These are phyloP conservation scores for Xylariaceae sp. DNA, from an alignment of 2,329 filamentous ascomycete genomes.

Conservation along the genomic window DNA sequence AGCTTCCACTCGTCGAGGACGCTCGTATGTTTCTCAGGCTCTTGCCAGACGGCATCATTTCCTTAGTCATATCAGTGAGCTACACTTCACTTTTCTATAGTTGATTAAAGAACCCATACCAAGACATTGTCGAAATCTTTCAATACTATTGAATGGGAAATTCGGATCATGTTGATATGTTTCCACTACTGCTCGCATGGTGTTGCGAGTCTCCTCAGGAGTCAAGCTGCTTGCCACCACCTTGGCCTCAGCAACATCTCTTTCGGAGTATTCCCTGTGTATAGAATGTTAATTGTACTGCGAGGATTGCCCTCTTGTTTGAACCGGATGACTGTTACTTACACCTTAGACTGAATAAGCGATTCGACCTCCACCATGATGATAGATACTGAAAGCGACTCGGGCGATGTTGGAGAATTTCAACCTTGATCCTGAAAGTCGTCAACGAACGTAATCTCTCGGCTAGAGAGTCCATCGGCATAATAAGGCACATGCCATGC, in stretches of 20 bases:
- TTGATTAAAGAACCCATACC: neutral
- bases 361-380: too few species aligned
- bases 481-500: too few species aligned
- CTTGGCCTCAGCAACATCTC: neutral
- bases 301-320: too few species aligned
- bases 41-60: constrained; percentile 27
- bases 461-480: too few species aligned
- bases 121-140: neutral
- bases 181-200: neutral
- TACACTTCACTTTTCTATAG: neutral
- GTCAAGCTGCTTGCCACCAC: neutral
- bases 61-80: neutral
- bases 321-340: too few species aligned
- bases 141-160: neutral
- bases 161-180: neutral
- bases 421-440: too few species aligned
- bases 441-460: too few species aligned
- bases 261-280: too few species aligned
- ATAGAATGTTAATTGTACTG: too few species aligned
- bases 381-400: too few species aligned
- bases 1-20: constrained; percentile 35
- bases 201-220: neutral
- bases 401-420: too few species aligned
- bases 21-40: constrained; percentile 36
- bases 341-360: too few species aligned